phyloP scores from a whole-genome alignment of 2,329 filamentous ascomycete species.

The Diaporthe sp. region DNA sequence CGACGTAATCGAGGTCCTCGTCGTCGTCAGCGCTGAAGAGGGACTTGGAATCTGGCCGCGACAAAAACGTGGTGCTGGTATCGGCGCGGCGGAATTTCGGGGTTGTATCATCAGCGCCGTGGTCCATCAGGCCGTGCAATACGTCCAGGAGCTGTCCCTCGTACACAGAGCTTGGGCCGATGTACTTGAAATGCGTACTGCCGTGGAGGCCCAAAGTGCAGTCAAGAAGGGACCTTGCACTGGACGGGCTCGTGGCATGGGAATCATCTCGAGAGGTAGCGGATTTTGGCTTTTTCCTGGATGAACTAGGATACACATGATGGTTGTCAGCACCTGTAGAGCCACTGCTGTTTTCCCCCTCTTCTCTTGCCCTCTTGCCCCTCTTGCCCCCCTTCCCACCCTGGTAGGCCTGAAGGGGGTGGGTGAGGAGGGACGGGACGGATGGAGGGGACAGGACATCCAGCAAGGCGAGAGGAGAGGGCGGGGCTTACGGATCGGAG shows the following conservation, averaged over 20 bases:
- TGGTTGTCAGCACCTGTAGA: background rate
- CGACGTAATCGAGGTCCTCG: conserved; percentile 76
- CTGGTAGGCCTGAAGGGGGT: background rate
- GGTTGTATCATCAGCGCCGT: conserved; percentile 39
- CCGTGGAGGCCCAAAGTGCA: conserved; percentile 44
- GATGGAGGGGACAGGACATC: background rate
- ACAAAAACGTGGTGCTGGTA: conserved; percentile 44
- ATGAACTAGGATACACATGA: background rate
- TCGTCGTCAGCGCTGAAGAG: conserved; percentile 60
- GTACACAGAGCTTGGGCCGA: conserved; percentile 45
- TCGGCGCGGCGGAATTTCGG: conserved; percentile 46
- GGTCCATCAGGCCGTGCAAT: conserved; percentile 38
- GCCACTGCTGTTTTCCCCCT: background rate
- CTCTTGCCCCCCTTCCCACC: background rate
- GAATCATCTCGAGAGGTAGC: conserved; percentile 45
- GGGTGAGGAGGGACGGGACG: too few species aligned
- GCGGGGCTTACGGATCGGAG: conserved; percentile 8
- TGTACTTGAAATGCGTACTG: conserved; percentile 44
- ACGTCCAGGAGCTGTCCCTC: conserved; percentile 46
- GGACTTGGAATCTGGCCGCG: conserved; percentile 43
- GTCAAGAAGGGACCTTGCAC: conserved; percentile 44
- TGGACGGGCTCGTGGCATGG: conserved; percentile 1
- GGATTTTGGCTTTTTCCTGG: conserved; percentile 27
- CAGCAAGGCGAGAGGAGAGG: background rate
- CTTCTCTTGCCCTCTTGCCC: background rate